Evolutionary conservation across 345 rosid genomes (phyloP), one percentile per base, ranked within the genome.

Genomic region (Arabidopsis suecica): DNA sequence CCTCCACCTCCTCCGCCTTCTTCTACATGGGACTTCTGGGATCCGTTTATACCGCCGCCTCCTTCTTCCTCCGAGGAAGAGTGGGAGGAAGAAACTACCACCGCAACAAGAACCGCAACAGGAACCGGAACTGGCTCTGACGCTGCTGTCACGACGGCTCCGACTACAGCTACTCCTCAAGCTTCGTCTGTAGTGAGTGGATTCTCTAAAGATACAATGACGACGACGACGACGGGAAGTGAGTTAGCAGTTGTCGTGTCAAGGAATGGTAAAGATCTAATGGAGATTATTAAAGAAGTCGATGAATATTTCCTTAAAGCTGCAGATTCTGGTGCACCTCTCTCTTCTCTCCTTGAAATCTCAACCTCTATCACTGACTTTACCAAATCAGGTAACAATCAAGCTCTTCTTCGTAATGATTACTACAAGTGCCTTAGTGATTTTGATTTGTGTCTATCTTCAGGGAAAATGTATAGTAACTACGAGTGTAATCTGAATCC

Each of bases 11-110:
- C 98, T 1, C 96, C 96, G 2, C 72, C 79, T 22, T 81, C 91
- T 0, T 88, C 93, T 5, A 82, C 88, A 60, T 94, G 98, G 98
- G 98, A 94, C 72, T 89, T 89, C 71, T 93, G 96, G 98, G 93
- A 91, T 76, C 97, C 98, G 3, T 94, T 91, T 68, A 78, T 76
- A 18, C 94, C 88, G 14, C 87, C 59, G 0, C 81, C 91, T 47
- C 68, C 84, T 65, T 78, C 88, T 32, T 82, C 77, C 20, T 79
- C 87, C 2, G 97, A 87, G 82, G 96, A 87, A 59, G 96, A 87
- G 32, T 91, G 93, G 97, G 97, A 88, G 73, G 95, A 78, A 10
- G 87, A 65, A 7, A 63, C 79, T 14, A 59, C 79, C 60, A 79
- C 88, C 6, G 73, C 64, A 9, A 77, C 80, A 12, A 61, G 55